A percentile compares a stretch with the other conserved stretches of the same genome.
phyloP scores from a whole-genome alignment of 2,329 filamentous ascomycete species.

The Scedosporium boydii region DNA sequence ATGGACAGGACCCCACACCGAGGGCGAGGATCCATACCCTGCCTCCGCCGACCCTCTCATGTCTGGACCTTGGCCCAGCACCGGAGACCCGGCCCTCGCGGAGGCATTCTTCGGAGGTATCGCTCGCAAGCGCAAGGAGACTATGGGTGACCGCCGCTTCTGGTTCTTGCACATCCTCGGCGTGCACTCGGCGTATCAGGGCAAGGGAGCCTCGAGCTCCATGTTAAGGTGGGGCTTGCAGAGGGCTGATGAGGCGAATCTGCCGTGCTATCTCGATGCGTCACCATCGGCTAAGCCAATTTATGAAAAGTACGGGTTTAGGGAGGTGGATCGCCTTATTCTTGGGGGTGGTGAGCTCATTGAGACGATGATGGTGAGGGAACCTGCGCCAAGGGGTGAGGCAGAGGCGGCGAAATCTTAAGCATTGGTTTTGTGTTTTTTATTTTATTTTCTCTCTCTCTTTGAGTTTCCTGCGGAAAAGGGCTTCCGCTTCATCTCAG shows the following conservation, averaged over 20 bases:
- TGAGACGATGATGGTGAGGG: constrained; percentile 4
- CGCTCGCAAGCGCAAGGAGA: constrained; percentile 20
- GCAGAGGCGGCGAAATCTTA: neutral
- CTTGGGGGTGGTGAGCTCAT: neutral
- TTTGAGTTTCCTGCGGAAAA: neutral
- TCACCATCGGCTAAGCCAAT: neutral
- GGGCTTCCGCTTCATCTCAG: neutral
- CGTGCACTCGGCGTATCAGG: constrained; percentile 30
- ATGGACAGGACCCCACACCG: neutral
- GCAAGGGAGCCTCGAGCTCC: constrained; percentile 32
- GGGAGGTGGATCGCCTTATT: neutral
- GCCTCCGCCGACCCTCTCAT: neutral
- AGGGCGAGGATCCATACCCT: neutral
- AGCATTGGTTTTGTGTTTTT: neutral
- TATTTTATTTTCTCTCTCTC: neutral
- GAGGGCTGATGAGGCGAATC: constrained; percentile 29
- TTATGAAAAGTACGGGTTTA: constrained; percentile 7
- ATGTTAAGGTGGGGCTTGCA: constrained; percentile 38
- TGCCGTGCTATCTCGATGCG: constrained; percentile 4
- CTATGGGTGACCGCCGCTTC: constrained; percentile 33
- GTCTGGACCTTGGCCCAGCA: constrained; percentile 25
- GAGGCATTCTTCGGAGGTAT: constrained; percentile 30
- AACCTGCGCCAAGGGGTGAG: neutral
- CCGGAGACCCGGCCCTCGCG: constrained; percentile 25
- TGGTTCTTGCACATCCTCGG: constrained; percentile 39